Conservation (phyloP, 257 asterid genomes). For the Gentiana macrophylla region DNA sequence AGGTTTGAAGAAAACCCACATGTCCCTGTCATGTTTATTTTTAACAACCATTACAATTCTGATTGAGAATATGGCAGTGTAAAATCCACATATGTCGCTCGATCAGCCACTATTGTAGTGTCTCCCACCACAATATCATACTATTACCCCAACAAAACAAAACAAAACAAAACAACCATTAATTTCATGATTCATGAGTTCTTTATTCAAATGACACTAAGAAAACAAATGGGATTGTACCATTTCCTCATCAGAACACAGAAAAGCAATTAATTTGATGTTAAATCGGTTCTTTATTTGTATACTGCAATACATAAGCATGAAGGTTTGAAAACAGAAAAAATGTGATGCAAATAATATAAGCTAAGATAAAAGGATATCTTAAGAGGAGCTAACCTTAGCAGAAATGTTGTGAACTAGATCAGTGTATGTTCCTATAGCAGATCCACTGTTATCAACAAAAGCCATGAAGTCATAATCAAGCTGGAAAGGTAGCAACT, state of each 20-base stretch:
- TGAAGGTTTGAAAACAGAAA: too few relatives aligned
- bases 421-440: slow-evolving; percentile 6
- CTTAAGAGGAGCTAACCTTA: slow-evolving; percentile 4
- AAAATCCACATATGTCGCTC: too few relatives aligned
- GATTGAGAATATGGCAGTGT: slow-evolving; percentile 27
- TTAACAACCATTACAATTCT: slow-evolving; percentile 32
- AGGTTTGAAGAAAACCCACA: too few relatives aligned
- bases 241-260: neutral
- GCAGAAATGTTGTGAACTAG: slow-evolving; percentile 6
- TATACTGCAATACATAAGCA: too few relatives aligned
- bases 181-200: slow-evolving; percentile 4
- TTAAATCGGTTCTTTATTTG: too few relatives aligned
- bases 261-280: too few relatives aligned
- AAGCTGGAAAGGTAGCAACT: slow-evolving; percentile 10
- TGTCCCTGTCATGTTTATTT: slow-evolving; percentile 22
- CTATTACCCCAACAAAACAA: too few relatives aligned
- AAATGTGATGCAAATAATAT: too few relatives aligned
- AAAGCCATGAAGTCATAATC: slow-evolving; percentile 5
- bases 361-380: too few relatives aligned
- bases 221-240: neutral
- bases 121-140: slow-evolving; percentile 37
- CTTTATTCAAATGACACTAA: neutral
- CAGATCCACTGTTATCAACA: neutral
- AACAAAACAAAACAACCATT: too few relatives aligned
- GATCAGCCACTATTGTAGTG: slow-evolving; percentile 35